phyloP scores from a whole-genome alignment of 176 grass and related monocot genomes.

The Aechmea fasciata region DNA sequence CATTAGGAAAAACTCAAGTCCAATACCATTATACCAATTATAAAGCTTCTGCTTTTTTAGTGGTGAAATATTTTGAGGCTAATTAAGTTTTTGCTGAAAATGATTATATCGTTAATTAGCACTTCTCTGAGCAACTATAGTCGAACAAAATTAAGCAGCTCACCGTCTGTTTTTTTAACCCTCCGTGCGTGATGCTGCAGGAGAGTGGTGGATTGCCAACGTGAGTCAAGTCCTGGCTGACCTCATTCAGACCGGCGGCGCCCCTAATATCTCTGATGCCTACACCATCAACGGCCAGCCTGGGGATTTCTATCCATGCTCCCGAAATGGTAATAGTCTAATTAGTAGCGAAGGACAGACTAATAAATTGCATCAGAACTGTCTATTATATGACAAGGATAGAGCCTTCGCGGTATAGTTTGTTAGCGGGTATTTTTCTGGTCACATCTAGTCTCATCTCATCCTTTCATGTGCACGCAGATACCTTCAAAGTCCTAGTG shows the following conservation, averaged over 20 bases:
- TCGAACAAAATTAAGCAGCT: not conserved
- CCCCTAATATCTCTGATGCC: not conserved
- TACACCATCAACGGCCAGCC: conserved; percentile 14
- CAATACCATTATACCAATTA: too few relatives aligned
- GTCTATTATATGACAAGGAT: too few relatives aligned
- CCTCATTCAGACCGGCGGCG: conserved; percentile 10
- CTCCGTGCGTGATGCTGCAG: not conserved
- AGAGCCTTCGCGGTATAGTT: not conserved
- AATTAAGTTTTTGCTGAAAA: too few relatives aligned
- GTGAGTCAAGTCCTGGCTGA: conserved; percentile 17
- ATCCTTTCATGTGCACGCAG: not conserved
- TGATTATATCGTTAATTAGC: too few relatives aligned
- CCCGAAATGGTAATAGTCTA: not conserved
- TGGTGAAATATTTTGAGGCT: too few relatives aligned
- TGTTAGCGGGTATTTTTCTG: not conserved
- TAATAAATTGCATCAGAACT: too few relatives aligned
- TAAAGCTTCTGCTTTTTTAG: too few relatives aligned
- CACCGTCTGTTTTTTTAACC: not conserved
- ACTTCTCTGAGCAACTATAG: too few relatives aligned
- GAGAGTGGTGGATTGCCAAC: conserved; percentile 27
- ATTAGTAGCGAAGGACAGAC: not conserved
- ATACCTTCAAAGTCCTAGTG: conserved; percentile 25
- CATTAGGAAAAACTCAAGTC: too few relatives aligned
- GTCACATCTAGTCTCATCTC: not conserved
- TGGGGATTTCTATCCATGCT: not conserved